A percentile compares a stretch with the other conserved stretches of the same genome.
Evolutionary conservation across 176 grass and related monocot genomes (phyloP).

Genomic region (Oryza meyeriana): DNA sequence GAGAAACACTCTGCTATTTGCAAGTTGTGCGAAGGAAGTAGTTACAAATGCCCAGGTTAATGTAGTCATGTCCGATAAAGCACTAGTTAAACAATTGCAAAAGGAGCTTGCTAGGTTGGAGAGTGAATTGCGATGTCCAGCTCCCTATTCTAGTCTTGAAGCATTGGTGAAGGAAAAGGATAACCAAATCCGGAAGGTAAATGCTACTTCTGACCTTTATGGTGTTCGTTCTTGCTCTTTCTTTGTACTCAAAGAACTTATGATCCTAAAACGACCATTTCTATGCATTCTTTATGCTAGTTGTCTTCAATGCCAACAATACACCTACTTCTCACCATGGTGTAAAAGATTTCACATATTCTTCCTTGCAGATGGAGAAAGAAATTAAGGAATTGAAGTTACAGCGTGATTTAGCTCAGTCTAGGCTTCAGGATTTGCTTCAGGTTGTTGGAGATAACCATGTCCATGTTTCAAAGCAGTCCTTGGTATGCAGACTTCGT

Average conservation of each 20-base stretch:
- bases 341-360: conserved; percentile 21
- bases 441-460: conserved; percentile 65
- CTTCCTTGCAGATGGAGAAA: conserved; percentile 80
- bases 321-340: background rate
- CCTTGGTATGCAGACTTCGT: conserved; percentile 40
- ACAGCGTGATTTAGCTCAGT: conserved; percentile 73
- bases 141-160: conserved; percentile 61
- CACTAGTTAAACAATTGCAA: conserved; percentile 80
- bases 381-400: conserved; percentile 86
- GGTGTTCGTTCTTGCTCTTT: background rate
- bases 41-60: conserved; percentile 86
- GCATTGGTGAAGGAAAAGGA: conserved; percentile 76
- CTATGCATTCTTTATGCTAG: background rate
- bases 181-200: conserved; percentile 73
- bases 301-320: background rate
- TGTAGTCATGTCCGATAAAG: conserved; percentile 87
- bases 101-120: conserved; percentile 81
- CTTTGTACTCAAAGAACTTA: background rate
- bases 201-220: conserved; percentile 6
- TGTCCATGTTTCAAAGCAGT: conserved; percentile 41
- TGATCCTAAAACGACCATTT: background rate
- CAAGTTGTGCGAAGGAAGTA: conserved; percentile 92
- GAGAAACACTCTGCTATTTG: conserved; percentile 74
- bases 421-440: conserved; percentile 70
- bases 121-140: conserved; percentile 67